These are phyloP conservation scores for Cylindrotheca fusiformis DNA, from an alignment of 108 stramenopile genomes.

Conservation along the genomic window DNA sequence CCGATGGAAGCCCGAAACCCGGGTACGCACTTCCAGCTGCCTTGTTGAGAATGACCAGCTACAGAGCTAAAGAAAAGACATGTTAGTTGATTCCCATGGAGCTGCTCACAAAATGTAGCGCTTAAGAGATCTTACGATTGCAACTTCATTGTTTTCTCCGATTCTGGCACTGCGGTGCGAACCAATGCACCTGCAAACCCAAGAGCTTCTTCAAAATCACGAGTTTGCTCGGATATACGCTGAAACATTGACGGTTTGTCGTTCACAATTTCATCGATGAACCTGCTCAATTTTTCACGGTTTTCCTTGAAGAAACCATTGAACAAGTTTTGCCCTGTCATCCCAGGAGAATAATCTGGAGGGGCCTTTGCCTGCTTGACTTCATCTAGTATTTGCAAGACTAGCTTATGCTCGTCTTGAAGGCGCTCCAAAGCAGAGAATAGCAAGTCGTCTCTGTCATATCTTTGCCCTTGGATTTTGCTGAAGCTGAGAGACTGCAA, in stretches of 20 bases:
- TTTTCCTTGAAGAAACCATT: not conserved
- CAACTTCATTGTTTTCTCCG: not conserved
- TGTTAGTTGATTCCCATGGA: too few species aligned
- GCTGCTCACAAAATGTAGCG: not conserved
- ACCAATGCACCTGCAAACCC: not conserved
- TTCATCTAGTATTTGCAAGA: conserved; percentile 16
- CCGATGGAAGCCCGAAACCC: conserved; percentile 32
- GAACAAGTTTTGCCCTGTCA: conserved; percentile 5
- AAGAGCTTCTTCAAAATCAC: not conserved
- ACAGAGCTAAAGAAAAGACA: not conserved
- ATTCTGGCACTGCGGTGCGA: not conserved
- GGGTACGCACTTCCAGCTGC: conserved; percentile 15
- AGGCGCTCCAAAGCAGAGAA: conserved; percentile 32
- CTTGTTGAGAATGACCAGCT: not conserved
- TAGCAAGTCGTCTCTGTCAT: conserved; percentile 35
- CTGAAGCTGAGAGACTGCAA: not conserved
- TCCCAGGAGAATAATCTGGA: not conserved
- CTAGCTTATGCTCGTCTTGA: conserved; percentile 31
- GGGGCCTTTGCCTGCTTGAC: not conserved
- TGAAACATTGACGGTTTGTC: not conserved
- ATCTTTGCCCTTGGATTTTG: conserved; percentile 3
- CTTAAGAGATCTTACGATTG: not conserved
- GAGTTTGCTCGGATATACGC: not conserved
- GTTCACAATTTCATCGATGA: not conserved
- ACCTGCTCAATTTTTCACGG: not conserved